Percentiles rank a stretch among this genome's conserved stretches.
These are phyloP conservation scores for Arbutus unedo DNA, from an alignment of 148 eudicot species.

Conservation along the genomic window DNA sequence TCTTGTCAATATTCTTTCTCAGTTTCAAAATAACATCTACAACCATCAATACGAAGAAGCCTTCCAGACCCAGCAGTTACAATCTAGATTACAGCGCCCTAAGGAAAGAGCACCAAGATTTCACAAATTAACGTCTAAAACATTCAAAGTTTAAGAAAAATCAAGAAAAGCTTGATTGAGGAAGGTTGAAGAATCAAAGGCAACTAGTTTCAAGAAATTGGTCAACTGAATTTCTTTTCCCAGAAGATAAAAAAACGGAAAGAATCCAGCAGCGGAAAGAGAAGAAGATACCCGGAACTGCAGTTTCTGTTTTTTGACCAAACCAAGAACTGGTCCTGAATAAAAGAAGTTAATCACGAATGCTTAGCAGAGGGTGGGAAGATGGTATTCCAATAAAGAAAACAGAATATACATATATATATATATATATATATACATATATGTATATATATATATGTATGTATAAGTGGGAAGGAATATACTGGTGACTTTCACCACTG, in stretches of 20 bases:
- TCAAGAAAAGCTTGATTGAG: neutral
- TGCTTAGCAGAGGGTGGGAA: too few relatives aligned
- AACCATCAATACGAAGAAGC: neutral
- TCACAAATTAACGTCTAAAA: neutral
- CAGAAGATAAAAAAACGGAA: neutral
- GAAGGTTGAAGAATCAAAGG: neutral
- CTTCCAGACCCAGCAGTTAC: neutral
- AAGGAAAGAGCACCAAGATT: neutral
- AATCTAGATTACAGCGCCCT: neutral
- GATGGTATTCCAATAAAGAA: too few relatives aligned
- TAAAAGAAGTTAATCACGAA: too few relatives aligned
- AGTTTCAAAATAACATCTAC: conserved; percentile 4
- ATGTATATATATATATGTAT: too few relatives aligned
- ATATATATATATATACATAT: too few relatives aligned
- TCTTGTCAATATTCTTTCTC: conserved; percentile 5
- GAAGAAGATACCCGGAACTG: neutral
- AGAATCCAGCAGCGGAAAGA: neutral
- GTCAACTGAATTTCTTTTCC: conserved; percentile 1
- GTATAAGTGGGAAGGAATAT: too few relatives aligned
- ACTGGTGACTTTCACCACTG: too few relatives aligned
- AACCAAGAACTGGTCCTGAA: too few relatives aligned
- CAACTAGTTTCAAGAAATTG: neutral
- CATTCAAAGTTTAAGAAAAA: neutral
- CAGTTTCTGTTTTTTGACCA: neutral
- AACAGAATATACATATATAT: too few relatives aligned